These are phyloP conservation scores for Echria macrotheca DNA, from an alignment of 495 filamentous ascomycete species.

Conservation along the genomic window DNA sequence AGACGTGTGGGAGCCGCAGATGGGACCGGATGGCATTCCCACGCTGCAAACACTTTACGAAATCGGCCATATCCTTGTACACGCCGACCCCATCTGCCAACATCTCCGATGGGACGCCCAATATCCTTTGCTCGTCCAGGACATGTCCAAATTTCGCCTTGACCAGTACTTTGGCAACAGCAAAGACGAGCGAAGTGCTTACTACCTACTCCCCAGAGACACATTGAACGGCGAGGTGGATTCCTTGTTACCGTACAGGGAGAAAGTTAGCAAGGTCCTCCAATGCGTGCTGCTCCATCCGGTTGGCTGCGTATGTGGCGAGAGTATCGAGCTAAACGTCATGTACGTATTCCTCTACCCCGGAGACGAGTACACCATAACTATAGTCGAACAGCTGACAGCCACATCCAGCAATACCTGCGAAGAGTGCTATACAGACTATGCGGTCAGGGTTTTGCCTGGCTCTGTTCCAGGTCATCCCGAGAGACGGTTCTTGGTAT, in stretches of 20 bases:
- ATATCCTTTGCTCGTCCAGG: slow-evolving; percentile 5
- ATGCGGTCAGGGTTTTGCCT: slow-evolving; percentile 3
- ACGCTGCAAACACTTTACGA: slow-evolving; percentile 7
- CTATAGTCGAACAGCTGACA: too few relatives aligned
- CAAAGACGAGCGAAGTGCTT: neutral
- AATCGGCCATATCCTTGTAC: slow-evolving; percentile 2
- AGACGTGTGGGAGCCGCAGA: slow-evolving; percentile 2
- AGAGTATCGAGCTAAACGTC: neutral
- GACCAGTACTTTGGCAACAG: neutral
- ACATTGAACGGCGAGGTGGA: neutral
- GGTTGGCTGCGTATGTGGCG: neutral
- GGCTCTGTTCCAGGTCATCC: slow-evolving; percentile 1
- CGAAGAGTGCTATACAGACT: slow-evolving; percentile 8
- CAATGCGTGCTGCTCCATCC: neutral
- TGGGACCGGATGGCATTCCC: neutral
- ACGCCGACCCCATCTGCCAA: slow-evolving; percentile 10
- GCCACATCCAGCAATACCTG: slow-evolving; percentile 1
- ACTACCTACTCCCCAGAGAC: neutral
- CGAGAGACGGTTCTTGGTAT: slow-evolving; percentile 9
- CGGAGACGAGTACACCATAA: too few relatives aligned
- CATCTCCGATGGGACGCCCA: slow-evolving; percentile 3
- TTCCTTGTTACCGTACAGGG: neutral
- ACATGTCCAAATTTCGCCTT: slow-evolving; percentile 6
- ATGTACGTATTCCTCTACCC: neutral
- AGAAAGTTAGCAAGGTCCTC: neutral